These are phyloP conservation scores for Sugiyamaella pinicola DNA, from an alignment of 1,139 yeast species.

Conservation along the genomic window DNA sequence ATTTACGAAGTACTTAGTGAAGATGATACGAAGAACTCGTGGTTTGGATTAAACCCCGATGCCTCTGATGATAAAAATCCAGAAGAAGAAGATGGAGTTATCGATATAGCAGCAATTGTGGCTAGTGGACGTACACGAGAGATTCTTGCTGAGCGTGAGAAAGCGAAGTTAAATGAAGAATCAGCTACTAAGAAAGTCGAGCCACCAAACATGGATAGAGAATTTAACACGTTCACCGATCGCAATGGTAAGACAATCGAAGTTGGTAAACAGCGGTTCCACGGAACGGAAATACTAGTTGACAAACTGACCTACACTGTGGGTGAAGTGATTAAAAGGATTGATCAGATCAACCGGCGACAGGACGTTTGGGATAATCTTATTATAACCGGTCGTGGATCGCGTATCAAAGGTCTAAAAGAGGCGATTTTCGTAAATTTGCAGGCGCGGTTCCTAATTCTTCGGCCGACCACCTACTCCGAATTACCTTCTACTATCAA, in stretches of 20 bases:
- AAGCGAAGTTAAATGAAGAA: constrained; percentile 46
- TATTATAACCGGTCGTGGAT: constrained; percentile 75
- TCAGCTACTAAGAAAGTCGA: constrained; percentile 44
- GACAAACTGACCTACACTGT: constrained; percentile 56
- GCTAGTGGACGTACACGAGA: constrained; percentile 73
- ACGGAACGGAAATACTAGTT: constrained; percentile 67
- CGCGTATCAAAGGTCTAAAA: constrained; percentile 72
- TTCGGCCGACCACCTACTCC: constrained; percentile 44
- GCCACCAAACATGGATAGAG: constrained; percentile 44
- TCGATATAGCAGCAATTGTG: constrained; percentile 90
- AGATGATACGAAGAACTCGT: constrained; percentile 60
- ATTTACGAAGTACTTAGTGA: constrained; percentile 75
- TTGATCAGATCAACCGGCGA: constrained; percentile 70
- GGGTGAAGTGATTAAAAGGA: constrained; percentile 53
- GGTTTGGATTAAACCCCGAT: constrained; percentile 49
- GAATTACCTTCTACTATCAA: constrained; percentile 44
- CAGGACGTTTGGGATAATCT: constrained; percentile 88
- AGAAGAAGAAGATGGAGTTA: constrained; percentile 69
- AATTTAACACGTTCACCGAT: constrained; percentile 69
- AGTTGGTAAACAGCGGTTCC: constrained; percentile 87
- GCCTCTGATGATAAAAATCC: constrained; percentile 45
- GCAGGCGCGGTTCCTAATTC: constrained; percentile 58
- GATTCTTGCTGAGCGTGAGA: constrained; percentile 60
- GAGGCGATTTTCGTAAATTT: constrained; percentile 67
- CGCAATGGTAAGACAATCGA: constrained; percentile 54